Base-by-base conservation (phyloP, 2,329 filamentous ascomycete genomes). In the Penicillium capsulatum region DNA sequence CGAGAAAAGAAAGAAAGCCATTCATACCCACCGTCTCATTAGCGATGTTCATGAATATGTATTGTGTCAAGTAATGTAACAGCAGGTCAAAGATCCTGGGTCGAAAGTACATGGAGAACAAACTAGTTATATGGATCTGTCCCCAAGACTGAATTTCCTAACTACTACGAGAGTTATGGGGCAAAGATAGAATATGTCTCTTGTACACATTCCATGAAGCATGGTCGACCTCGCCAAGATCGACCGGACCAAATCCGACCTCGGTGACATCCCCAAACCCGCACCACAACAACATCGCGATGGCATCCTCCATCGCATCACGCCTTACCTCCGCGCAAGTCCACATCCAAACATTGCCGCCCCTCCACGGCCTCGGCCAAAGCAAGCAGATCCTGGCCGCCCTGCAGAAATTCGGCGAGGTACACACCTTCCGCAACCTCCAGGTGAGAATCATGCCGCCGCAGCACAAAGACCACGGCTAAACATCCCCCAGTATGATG, bases 351-450 rank as follows among this genome's bases (percentile, higher is more conserved):
- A 55, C 59, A 32, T 34, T 34, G 7, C 62, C 62, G 0, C 32
- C 48, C 3, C 56, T 61, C 10, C 53, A 48, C 16, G 60, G 46
- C 20, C 39, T 68, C 5, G 36, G 50, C 14, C 63, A 68, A 40
- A 64, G 61, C 44, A 57, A 55, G 42, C 50, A 54, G 13, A 47
- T 69, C 17, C 57, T 68, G 14, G 47, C 54, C 28, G 59, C 61
- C 5, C 50, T 69, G 13, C 65, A 68, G 44, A 62, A 64, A 51
- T 68, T 64, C 50, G 66, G 66, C 14, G 65, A 68, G 47, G 64
- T 69, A 6, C 49, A 56, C 7, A 60, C 59, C 16, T 69, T 67
- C 46, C 52, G 59, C 20, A 66, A 64, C 39, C 40, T 63, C 10
- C 62, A 59, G 49, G 64, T 68, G 19, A 49, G 15, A 35, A 30